phyloP scores from a whole-genome alignment of 371 early-diverging fungal species.

The Nematocida sp. region DNA sequence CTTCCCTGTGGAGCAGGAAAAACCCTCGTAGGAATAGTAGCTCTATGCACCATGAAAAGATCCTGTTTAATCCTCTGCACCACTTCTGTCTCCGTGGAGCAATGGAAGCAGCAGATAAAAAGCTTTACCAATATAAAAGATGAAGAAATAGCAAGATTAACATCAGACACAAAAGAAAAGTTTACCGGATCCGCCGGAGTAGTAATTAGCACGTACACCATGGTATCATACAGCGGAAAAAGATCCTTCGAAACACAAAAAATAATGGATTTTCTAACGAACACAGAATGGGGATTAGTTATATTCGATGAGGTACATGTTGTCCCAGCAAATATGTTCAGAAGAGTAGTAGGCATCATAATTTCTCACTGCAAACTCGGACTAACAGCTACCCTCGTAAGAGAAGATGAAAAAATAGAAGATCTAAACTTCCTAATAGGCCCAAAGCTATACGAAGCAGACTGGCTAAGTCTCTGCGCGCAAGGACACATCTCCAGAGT shows the following conservation, averaged over 20 bases:
- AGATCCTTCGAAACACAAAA: slow-evolving; percentile 86
- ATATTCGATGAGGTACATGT: slow-evolving; percentile 98
- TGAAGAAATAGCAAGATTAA: slow-evolving; percentile 85
- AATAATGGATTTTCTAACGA: slow-evolving; percentile 85
- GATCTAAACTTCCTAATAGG: slow-evolving; percentile 97
- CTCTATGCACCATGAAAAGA: slow-evolving; percentile 93
- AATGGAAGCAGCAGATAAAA: slow-evolving; percentile 92
- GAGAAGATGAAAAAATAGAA: slow-evolving; percentile 98
- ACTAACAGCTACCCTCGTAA: slow-evolving; percentile 92
- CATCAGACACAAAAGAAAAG: slow-evolving; percentile 85
- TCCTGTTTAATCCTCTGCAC: slow-evolving; percentile 91
- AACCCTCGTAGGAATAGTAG: slow-evolving; percentile 97
- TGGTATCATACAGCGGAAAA: slow-evolving; percentile 88
- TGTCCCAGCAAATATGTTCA: slow-evolving; percentile 96
- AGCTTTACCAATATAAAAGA: slow-evolving; percentile 86
- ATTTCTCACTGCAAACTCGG: slow-evolving; percentile 94
- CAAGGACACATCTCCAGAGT: slow-evolving; percentile 97
- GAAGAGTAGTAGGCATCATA: slow-evolving; percentile 84
- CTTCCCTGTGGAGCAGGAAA: slow-evolving; percentile 98
- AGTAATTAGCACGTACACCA: slow-evolving; percentile 82
- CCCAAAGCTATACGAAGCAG: slow-evolving; percentile 98
- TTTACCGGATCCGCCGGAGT: slow-evolving; percentile 46
- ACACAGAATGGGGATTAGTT: slow-evolving; percentile 93
- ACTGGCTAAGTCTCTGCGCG: slow-evolving; percentile 95
- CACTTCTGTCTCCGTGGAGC: slow-evolving; percentile 87